These are phyloP conservation scores for Byssochlamys sp. DNA, from an alignment of 2,329 filamentous ascomycete species.

Conservation along the genomic window DNA sequence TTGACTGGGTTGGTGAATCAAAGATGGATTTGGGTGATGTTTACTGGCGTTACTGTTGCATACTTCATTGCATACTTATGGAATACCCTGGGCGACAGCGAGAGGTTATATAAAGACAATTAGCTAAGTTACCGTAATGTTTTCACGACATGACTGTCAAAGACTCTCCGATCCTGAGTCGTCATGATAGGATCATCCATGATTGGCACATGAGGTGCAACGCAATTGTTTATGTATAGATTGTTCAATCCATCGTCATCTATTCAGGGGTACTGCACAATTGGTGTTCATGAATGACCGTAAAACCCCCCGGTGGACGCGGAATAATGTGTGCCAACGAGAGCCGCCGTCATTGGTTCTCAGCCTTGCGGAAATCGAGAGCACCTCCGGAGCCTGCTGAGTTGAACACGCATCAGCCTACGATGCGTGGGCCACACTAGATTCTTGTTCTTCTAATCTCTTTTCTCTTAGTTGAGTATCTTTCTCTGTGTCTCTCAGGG, in stretches of 20 bases:
- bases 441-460: slow-evolving; percentile 7
- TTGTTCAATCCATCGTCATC: background rate
- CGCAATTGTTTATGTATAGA: background rate
- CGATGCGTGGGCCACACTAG: background rate
- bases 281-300: background rate
- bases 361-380: background rate
- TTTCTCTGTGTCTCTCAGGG: slow-evolving; percentile 1
- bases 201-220: no score
- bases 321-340: background rate
- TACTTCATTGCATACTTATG: background rate
- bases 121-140: background rate
- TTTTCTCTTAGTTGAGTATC: slow-evolving; percentile 9
- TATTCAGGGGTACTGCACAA: background rate
- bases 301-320: background rate
- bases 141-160: background rate
- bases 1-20: background rate
- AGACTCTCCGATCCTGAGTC: background rate
- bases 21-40: background rate
- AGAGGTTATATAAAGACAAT: background rate
- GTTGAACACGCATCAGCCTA: background rate
- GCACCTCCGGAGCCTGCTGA: background rate
- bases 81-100: background rate
- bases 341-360: background rate
- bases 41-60: background rate
- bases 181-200: background rate